These are phyloP conservation scores for Sporothrix pallida DNA, from an alignment of 2,329 filamentous ascomycete species.

Conservation along the genomic window DNA sequence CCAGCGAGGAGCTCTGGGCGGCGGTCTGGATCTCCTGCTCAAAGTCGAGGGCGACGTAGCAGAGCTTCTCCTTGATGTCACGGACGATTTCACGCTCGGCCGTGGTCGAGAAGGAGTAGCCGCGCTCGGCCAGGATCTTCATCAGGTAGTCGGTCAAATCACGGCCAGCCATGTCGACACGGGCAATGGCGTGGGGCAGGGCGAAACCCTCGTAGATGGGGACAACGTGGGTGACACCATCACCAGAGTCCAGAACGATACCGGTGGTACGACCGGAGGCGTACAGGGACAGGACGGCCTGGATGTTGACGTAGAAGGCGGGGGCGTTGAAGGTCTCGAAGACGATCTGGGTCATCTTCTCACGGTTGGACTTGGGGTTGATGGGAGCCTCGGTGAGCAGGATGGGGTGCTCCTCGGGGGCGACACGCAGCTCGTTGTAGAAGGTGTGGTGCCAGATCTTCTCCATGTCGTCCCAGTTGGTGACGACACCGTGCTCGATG, in stretches of 20 bases:
- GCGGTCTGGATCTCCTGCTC: constrained; percentile 99
- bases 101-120: constrained; percentile 99
- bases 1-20: constrained; percentile 95
- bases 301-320: constrained; percentile 99
- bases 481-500: constrained; percentile 99
- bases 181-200: constrained; percentile 98
- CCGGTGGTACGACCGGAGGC: constrained; percentile 99
- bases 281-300: constrained; percentile 98
- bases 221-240: constrained; percentile 99
- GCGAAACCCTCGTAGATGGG: constrained; percentile 99
- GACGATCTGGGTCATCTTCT: constrained; percentile 99
- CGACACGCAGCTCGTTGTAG: constrained; percentile 99
- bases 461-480: constrained; percentile 99
- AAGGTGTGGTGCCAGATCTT: constrained; percentile 99
- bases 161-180: constrained; percentile 99
- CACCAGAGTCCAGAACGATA: constrained; percentile 99
- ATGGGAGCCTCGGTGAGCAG: constrained; percentile 99
- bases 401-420: constrained; percentile 99
- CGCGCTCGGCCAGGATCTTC: constrained; percentile 99
- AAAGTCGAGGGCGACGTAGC: constrained; percentile 99
- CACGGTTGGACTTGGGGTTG: constrained; percentile 99
- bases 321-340: constrained; percentile 99
- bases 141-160: constrained; percentile 99
- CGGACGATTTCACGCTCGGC: constrained; percentile 99
- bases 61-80: constrained; percentile 99